Conservation (phyloP, 331 rosid species). For the Cucumis variabilis region DNA sequence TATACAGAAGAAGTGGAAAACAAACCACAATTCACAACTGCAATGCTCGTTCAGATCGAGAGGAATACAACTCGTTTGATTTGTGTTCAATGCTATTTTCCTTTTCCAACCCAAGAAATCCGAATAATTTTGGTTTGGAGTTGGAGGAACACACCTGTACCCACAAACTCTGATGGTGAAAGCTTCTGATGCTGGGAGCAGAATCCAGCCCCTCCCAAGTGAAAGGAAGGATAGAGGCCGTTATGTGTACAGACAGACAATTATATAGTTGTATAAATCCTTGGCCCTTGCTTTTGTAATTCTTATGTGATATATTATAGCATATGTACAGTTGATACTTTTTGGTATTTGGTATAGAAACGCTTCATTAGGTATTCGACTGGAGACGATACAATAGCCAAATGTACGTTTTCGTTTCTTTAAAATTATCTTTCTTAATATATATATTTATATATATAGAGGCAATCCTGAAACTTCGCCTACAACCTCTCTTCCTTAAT, state of each 20-base stretch:
- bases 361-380: background rate
- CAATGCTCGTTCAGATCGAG: background rate
- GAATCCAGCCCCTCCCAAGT: slow-evolving; percentile 4
- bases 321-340: background rate
- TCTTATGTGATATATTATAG: background rate
- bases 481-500: background rate
- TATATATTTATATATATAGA: background rate
- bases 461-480: background rate
- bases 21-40: background rate
- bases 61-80: background rate
- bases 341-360: slow-evolving; percentile 2
- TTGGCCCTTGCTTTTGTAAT: slow-evolving; percentile 5
- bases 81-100: background rate
- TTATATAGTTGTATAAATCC: background rate
- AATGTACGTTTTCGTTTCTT: background rate
- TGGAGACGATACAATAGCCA: background rate
- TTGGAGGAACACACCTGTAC: slow-evolving; percentile 3
- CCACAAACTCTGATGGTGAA: background rate
- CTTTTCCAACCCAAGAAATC: background rate
- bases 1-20: slow-evolving; percentile 17
- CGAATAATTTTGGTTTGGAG: background rate
- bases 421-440: background rate
- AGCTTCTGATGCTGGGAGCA: background rate
- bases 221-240: background rate
- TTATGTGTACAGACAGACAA: slow-evolving; percentile 5